These are phyloP conservation scores for Talaromyces marneffei DNA, from an alignment of 2,329 filamentous ascomycete species.

Conservation along the genomic window DNA sequence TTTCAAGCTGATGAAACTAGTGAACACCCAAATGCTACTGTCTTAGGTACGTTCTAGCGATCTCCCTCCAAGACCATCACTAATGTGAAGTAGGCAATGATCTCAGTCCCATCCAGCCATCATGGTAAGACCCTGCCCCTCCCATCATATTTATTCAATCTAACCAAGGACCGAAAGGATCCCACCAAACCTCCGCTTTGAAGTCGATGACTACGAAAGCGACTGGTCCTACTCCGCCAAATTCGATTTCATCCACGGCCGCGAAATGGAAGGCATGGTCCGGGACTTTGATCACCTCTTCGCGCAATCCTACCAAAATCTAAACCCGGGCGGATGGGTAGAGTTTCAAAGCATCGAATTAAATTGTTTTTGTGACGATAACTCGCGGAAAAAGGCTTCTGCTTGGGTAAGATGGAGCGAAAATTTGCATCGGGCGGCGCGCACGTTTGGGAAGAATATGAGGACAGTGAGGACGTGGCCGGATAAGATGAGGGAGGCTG, in stretches of 20 bases:
- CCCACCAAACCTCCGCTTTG: conserved; percentile 24
- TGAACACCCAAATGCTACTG: conserved; percentile 25
- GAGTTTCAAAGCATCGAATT: conserved; percentile 18
- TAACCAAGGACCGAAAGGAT: conserved; percentile 10
- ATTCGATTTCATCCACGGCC: conserved; percentile 25
- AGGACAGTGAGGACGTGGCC: conserved; percentile 17
- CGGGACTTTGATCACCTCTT: conserved; percentile 21
- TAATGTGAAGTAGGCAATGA: conserved; percentile 18
- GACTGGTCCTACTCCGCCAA: conserved; percentile 20
- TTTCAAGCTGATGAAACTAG: background rate
- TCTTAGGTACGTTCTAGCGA: conserved; percentile 21
- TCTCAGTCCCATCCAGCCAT: conserved; percentile 31
- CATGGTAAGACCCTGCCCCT: conserved; percentile 9
- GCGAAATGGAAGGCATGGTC: conserved; percentile 20
- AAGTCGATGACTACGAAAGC: conserved; percentile 23
- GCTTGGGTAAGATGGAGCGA: conserved; percentile 17
- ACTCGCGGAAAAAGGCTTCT: conserved; percentile 14
- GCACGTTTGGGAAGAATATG: conserved; percentile 22
- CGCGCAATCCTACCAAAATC: conserved; percentile 16
- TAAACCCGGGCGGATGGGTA: conserved; percentile 21
- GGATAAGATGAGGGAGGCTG: conserved; percentile 21
- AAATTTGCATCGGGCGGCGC: conserved; percentile 19
- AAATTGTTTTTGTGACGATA: conserved; percentile 17
- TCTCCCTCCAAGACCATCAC: background rate
- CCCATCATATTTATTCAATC: background rate